Evolutionary conservation across 768 basidiomycete genomes (phyloP).

Genomic region (Mycena sanguinolenta): DNA sequence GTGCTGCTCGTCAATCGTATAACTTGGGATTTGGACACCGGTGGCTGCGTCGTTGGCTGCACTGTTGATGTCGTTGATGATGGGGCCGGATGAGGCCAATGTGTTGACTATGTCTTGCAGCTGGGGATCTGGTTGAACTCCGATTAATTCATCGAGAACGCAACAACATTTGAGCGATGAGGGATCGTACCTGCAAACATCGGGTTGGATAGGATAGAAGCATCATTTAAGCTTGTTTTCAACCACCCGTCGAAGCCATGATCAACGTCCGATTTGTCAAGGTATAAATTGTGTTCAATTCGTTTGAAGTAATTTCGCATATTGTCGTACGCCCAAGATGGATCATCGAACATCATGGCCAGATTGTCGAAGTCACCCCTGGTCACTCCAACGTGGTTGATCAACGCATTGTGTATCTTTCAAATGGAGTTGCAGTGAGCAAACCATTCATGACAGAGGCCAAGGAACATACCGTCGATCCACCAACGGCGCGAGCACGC

Average conservation of each 20-base stretch:
- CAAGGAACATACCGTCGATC: conserved; percentile 44
- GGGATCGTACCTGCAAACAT: conserved; percentile 43
- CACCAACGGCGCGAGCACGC: conserved; percentile 45
- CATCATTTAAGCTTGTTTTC: conserved; percentile 42
- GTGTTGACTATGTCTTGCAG: conserved; percentile 35
- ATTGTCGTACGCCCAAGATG: conserved; percentile 44
- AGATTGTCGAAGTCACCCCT: conserved; percentile 10
- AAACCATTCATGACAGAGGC: no score
- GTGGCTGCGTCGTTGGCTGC: conserved; percentile 43
- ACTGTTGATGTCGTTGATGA: conserved; percentile 39
- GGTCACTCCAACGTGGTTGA: conserved; percentile 7
- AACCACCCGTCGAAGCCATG: conserved; percentile 49
- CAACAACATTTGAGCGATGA: no score
- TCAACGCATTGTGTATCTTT: conserved; percentile 20
- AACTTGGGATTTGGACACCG: conserved; percentile 37
- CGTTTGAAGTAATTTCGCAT: conserved; percentile 48
- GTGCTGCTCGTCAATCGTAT: conserved; percentile 43
- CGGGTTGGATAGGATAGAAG: conserved; percentile 38
- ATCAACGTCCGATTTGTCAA: conserved; percentile 36
- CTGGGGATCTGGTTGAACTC: conserved; percentile 41
- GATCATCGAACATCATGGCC: conserved; percentile 41
- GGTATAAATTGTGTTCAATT: conserved; percentile 44
- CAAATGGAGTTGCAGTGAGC: no score
- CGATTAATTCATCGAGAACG: no score
- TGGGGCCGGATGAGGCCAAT: conserved; percentile 10